These are phyloP conservation scores for Scolecobasidium constrictum DNA, from an alignment of 2,329 filamentous ascomycete genomes.

Conservation along the genomic window DNA sequence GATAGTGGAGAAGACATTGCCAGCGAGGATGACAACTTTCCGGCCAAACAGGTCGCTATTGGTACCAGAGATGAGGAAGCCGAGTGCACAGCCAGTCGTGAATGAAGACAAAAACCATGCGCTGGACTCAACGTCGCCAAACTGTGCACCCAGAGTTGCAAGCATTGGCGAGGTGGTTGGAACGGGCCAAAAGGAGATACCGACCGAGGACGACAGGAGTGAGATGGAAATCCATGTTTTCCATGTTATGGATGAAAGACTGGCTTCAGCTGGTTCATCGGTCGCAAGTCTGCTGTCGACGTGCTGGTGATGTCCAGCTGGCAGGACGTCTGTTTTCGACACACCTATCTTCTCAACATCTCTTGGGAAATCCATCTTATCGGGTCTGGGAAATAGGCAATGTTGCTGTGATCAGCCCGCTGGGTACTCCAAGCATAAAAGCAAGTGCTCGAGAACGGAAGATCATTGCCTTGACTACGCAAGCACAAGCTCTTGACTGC, in stretches of 20 bases:
- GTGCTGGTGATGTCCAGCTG: background rate
- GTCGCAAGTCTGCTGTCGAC: background rate
- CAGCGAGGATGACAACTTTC: conserved; percentile 11
- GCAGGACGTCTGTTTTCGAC: background rate
- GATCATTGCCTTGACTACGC: too few relatives aligned
- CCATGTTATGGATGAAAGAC: background rate
- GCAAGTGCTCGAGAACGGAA: too few relatives aligned
- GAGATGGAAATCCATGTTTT: background rate
- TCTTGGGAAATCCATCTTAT: background rate
- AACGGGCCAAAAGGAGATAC: conserved; percentile 20
- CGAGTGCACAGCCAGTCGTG: conserved; percentile 8
- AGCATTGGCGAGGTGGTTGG: conserved; percentile 9
- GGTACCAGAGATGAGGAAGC: conserved; percentile 7
- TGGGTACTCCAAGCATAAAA: too few relatives aligned
- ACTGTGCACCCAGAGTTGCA: background rate
- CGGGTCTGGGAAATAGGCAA: background rate
- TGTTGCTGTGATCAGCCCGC: too few relatives aligned
- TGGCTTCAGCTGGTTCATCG: background rate
- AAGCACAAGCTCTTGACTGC: too few relatives aligned
- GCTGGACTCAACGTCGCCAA: background rate
- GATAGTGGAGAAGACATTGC: conserved; percentile 10
- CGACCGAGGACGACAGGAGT: conserved; percentile 17
- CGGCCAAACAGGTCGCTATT: conserved; percentile 13
- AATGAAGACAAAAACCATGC: conserved; percentile 1
- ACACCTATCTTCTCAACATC: background rate